Conservation (phyloP, 2,329 filamentous ascomycete genomes). For the Rutstroemia sp. region DNA sequence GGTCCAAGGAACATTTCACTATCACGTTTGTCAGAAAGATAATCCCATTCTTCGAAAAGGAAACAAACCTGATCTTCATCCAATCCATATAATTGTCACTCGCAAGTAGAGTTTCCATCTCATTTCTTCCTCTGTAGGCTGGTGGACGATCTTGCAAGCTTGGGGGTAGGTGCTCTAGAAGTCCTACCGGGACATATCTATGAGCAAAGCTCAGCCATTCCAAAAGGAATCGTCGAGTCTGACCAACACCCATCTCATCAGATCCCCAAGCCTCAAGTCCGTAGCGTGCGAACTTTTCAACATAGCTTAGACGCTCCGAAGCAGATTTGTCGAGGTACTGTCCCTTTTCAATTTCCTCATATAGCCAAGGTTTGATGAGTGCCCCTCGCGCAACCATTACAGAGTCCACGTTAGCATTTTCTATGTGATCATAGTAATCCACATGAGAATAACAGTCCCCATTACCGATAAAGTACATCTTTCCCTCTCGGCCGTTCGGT, state of each 20-base stretch:
- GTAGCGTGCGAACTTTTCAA: conserved; percentile 85
- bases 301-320: conserved; percentile 72
- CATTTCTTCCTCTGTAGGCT: conserved; percentile 73
- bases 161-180: conserved; percentile 83
- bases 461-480: conserved; percentile 89
- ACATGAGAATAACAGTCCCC: conserved; percentile 92
- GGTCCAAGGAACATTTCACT: conserved; percentile 98
- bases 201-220: conserved; percentile 94
- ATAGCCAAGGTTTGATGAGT: conserved; percentile 96
- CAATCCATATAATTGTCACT: conserved; percentile 93
- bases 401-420: conserved; percentile 75
- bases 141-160: conserved; percentile 85
- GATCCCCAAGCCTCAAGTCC: conserved; percentile 93
- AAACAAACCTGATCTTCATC: conserved; percentile 89
- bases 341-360: conserved; percentile 86
- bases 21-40: not conserved
- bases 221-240: conserved; percentile 82
- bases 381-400: conserved; percentile 97
- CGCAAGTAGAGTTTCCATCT: conserved; percentile 86
- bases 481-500: conserved; percentile 55
- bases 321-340: conserved; percentile 96
- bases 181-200: conserved; percentile 82
- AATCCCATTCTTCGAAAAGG: not conserved
- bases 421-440: conserved; percentile 75
- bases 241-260: conserved; percentile 88